These are phyloP conservation scores for Dothiorella sarmentorum DNA, from an alignment of 2,329 filamentous ascomycete species.

Conservation along the genomic window DNA sequence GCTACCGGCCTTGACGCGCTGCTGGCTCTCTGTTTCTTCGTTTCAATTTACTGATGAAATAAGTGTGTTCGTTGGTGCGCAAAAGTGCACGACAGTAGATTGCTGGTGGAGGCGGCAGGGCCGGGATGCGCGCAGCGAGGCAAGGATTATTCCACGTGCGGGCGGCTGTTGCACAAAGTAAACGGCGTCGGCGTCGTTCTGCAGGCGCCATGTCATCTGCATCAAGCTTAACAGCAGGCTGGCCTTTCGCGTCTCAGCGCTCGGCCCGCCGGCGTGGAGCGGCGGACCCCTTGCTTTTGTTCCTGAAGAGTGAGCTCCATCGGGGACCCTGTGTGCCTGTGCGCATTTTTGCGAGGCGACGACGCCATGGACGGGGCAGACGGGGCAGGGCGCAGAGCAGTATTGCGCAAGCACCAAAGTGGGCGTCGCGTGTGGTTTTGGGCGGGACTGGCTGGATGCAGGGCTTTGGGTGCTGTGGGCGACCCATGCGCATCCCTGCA, in stretches of 20 bases:
- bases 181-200: slow-evolving; percentile 6
- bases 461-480: neutral
- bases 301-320: slow-evolving; percentile 5
- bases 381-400: slow-evolving; percentile 17
- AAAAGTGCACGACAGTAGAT: neutral
- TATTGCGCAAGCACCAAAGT: slow-evolving; percentile 10
- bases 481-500: too few relatives aligned
- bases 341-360: neutral
- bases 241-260: neutral
- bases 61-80: neutral
- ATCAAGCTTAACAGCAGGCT: neutral
- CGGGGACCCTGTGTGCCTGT: too few relatives aligned
- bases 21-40: neutral
- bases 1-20: neutral
- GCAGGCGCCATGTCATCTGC: slow-evolving; percentile 6
- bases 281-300: slow-evolving; percentile 9
- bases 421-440: too few relatives aligned
- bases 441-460: neutral
- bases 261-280: too few relatives aligned
- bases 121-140: slow-evolving; percentile 3
- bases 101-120: neutral
- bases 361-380: slow-evolving; percentile 6
- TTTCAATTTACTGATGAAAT: slow-evolving; percentile 10
- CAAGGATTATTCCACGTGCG: slow-evolving; percentile 8
- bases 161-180: slow-evolving; percentile 5